Evolutionary conservation across 148 eudicot species (phyloP).

Genomic region (Talinum fruticosum): DNA sequence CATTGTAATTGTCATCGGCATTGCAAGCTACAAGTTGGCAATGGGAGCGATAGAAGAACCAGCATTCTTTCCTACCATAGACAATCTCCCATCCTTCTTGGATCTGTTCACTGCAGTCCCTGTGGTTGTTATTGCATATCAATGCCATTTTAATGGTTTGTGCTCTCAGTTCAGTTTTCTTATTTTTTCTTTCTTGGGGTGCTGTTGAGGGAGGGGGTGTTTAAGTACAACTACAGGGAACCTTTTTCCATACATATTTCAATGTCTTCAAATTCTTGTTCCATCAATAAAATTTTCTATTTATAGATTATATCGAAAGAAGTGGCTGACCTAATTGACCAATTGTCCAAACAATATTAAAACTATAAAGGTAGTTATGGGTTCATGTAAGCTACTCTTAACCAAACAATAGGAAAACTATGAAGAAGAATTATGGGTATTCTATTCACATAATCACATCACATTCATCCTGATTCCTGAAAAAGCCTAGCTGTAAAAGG

Average conservation of each 20-base stretch:
- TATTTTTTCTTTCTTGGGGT: neutral
- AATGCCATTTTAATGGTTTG: conserved; percentile 92
- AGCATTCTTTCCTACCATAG: conserved; percentile 61
- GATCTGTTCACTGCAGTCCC: conserved; percentile 83
- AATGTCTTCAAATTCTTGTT: neutral
- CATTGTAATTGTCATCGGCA: conserved; percentile 61
- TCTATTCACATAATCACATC: too few relatives aligned
- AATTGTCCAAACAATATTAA: too few relatives aligned
- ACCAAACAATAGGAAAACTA: too few relatives aligned
- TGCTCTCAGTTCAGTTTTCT: neutral
- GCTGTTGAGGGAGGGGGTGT: too few relatives aligned
- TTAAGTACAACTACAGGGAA: too few relatives aligned
- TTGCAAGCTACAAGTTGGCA: conserved; percentile 63
- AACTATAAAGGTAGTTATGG: too few relatives aligned
- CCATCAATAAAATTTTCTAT: neutral
- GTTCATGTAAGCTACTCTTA: too few relatives aligned
- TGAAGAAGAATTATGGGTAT: too few relatives aligned
- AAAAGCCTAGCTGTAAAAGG: too few relatives aligned
- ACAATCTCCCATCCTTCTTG: conserved; percentile 46
- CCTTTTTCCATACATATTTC: too few relatives aligned
- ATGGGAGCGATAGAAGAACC: conserved; percentile 65
- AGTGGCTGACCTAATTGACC: neutral
- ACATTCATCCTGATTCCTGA: too few relatives aligned
- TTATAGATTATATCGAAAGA: neutral
- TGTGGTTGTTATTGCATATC: conserved; percentile 86